phyloP scores from a whole-genome alignment of 495 filamentous ascomycete genomes.

The Penicillium manginii region DNA sequence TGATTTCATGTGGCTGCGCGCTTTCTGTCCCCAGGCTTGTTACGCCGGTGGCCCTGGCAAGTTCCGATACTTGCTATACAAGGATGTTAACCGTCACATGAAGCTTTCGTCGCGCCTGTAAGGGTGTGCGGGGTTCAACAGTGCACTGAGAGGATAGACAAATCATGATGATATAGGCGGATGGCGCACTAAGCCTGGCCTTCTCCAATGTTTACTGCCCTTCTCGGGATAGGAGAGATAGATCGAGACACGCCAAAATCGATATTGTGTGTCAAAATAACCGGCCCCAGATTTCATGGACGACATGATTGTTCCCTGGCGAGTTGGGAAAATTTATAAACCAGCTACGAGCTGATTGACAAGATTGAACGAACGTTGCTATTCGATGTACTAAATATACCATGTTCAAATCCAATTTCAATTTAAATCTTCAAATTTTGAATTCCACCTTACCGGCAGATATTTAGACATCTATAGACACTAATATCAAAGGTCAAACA shows the following conservation, averaged over 20 bases:
- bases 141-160: not conserved
- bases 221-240: not conserved
- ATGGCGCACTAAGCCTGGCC: not conserved
- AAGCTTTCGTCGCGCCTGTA: slow-evolving; percentile 23
- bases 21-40: slow-evolving; percentile 37
- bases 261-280: not conserved
- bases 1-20: slow-evolving; percentile 39
- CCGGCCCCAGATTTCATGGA: not conserved
- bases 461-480: not conserved
- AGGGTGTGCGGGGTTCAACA: not conserved
- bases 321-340: not conserved
- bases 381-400: slow-evolving; percentile 1
- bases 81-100: slow-evolving; percentile 39
- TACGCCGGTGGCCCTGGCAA: slow-evolving; percentile 37
- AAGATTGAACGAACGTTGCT: not conserved
- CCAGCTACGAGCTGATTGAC: not conserved
- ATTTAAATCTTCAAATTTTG: not conserved
- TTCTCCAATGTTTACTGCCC: not conserved
- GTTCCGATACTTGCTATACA: slow-evolving; percentile 37
- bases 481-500: too few relatives aligned
- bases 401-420: not conserved
- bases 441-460: not conserved
- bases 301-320: too few relatives aligned
- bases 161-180: not conserved
- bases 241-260: not conserved